Base-by-base conservation (phyloP, 208 protist species). In the Leishmania tropica region DNA sequence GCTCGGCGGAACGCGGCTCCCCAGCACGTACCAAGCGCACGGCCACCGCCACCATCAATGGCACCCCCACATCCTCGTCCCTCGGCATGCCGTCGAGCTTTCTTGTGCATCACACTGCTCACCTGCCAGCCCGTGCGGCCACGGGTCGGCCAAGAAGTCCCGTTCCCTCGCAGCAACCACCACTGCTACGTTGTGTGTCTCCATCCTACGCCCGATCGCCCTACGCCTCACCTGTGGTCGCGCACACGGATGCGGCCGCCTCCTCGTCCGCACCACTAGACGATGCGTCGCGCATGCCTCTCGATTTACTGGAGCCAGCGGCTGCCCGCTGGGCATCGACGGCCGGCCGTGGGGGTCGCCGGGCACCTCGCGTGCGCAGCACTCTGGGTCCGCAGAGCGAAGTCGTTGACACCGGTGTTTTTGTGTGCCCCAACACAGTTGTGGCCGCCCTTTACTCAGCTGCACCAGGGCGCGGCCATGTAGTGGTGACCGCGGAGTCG, bases 371-470 rank as follows among this genome's bases (percentile, higher is more conserved):
- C 19, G 81, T 79, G 24, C 81, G 77, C 73, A 85, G 77, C 77
- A 74, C 77, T 45, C 60, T 85, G 40, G 81, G 77, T 15, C 81
- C 70, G 21, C 81, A 81, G 72, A 85, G 81, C 70, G 81, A 85
- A 24, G 77, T 85, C 15, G 86, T 86, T 1, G 77, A 85, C 78
- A 87, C 83, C 1, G 89, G 87, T 0, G 81, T 89, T 15, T 90
- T 93, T 67, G 87, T 93, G 71, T 84, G 85, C 35, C 85, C 85
- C 45, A 68, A 83, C 81, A 88, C 89, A 1, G 76, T 93, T 31
- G 73, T 93, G 3, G 87, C 83, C 7, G 87, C 85, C 35, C 76
- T 87, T 24, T 75, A 81, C 75, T 80, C 83, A 5, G 54, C 60
- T n/a, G 72, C 67, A 3, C 47, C 68, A 2, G 75, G 80, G 3